These are phyloP conservation scores for Phascolomyces articulosus DNA, from an alignment of 371 early-diverging fungal species.

Conservation along the genomic window DNA sequence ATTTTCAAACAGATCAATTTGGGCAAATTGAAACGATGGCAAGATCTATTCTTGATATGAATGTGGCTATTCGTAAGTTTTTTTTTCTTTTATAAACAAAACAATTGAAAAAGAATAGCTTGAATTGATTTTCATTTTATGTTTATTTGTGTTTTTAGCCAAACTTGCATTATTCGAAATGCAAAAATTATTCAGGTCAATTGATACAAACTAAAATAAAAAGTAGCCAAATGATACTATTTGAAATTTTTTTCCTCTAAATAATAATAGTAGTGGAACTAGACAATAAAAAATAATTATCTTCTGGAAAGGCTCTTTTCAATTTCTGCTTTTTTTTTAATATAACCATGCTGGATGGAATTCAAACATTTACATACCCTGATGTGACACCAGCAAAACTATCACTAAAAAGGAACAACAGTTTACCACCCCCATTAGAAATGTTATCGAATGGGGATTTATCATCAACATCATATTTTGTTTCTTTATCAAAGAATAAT, in stretches of 20 bases:
- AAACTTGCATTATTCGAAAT: constrained; percentile 52
- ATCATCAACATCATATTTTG: neutral
- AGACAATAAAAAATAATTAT: too few relatives aligned
- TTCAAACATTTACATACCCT: neutral
- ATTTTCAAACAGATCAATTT: constrained; percentile 47
- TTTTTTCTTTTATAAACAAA: neutral
- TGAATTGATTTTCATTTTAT: too few relatives aligned
- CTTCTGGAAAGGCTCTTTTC: too few relatives aligned
- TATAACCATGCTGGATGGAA: neutral
- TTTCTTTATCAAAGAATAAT: too few relatives aligned
- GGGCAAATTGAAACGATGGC: constrained; percentile 37
- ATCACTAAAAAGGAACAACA: neutral
- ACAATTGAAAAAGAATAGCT: too few relatives aligned
- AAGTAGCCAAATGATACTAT: neutral
- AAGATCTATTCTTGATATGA: constrained; percentile 43
- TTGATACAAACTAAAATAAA: constrained; percentile 5
- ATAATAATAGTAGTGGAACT: too few relatives aligned
- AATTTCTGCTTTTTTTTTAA: neutral
- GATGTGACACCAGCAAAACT: neutral
- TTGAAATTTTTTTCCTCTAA: neutral
- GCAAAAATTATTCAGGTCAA: constrained; percentile 37
- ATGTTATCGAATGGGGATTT: neutral
- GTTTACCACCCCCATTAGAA: neutral
- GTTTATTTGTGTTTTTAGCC: constrained; percentile 16
- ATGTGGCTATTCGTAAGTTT: constrained; percentile 48